A percentile compares a stretch with the other conserved stretches of the same genome.
Conservation (phyloP, 2,329 filamentous ascomycete genomes). For the Tothia fuscella region DNA sequence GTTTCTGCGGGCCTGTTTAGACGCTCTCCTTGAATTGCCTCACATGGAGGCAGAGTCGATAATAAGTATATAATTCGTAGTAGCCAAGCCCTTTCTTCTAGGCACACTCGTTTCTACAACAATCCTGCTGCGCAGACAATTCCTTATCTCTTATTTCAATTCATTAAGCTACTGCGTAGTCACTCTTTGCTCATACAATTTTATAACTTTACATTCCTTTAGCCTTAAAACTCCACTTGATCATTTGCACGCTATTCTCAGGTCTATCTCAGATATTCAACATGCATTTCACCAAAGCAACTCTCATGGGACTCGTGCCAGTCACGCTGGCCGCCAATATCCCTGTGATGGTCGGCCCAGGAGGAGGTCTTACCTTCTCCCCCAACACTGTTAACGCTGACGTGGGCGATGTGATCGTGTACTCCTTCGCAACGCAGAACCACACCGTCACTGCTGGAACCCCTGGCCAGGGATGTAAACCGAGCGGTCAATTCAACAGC, state of each 20-base stretch:
- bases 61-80: not conserved
- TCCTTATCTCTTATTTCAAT: slow-evolving; percentile 3
- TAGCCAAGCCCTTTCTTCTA: slow-evolving; percentile 3
- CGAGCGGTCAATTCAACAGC: slow-evolving; percentile 25
- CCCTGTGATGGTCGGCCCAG: slow-evolving; percentile 21
- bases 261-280: slow-evolving; percentile 16
- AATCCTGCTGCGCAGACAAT: slow-evolving; percentile 7
- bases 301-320: slow-evolving; percentile 20
- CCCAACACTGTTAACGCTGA: slow-evolving; percentile 23
- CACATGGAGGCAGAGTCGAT: not conserved
- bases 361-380: slow-evolving; percentile 20
- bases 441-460: slow-evolving; percentile 27
- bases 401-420: slow-evolving; percentile 26
- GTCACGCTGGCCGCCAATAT: slow-evolving; percentile 22
- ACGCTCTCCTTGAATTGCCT: not conserved
- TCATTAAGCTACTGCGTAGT: slow-evolving; percentile 10
- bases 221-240: not conserved
- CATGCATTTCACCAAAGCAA: slow-evolving; percentile 27
- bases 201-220: slow-evolving; percentile 4
- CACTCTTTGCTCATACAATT: slow-evolving; percentile 5
- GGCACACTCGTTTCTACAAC: not conserved
- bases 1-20: not conserved
- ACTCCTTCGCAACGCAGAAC: slow-evolving; percentile 28
- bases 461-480: slow-evolving; percentile 24
- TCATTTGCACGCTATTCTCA: not conserved